A percentile compares a stretch with the other conserved stretches of the same genome.
phyloP scores from a whole-genome alignment of 257 asterid species.

The Leptodermis oblonga region DNA sequence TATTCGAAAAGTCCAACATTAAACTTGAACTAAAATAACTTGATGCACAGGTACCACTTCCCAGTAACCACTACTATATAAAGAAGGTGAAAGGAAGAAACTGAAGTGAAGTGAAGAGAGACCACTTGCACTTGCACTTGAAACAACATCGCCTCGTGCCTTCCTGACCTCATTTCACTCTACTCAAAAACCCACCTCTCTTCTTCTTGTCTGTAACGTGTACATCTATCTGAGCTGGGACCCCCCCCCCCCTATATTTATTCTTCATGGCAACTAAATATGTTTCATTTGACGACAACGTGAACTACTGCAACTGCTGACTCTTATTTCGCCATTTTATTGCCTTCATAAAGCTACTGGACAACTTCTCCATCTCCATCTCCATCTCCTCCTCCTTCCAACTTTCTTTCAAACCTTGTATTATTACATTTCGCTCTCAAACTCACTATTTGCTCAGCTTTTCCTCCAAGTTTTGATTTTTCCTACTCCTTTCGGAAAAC shows the following conservation, averaged over 20 bases:
- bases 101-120: neutral
- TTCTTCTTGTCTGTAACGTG: neutral
- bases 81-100: neutral
- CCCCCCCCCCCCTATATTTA: neutral
- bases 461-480: neutral
- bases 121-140: constrained; percentile 12
- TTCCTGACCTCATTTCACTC: constrained; percentile 1
- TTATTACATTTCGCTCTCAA: constrained; percentile 47
- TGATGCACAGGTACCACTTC: neutral
- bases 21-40: constrained; percentile 9
- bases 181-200: neutral
- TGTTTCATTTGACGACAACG: constrained; percentile 42
- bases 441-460: constrained; percentile 33
- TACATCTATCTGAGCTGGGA: constrained; percentile 1
- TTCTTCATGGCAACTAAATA: constrained; percentile 3
- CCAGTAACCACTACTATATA: constrained; percentile 25
- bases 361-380: constrained; percentile 18
- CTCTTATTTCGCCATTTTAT: constrained; percentile 43
- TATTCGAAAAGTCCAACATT: constrained; percentile 20
- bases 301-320: constrained; percentile 47
- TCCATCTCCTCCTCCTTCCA: constrained; percentile 16
- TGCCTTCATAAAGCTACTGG: constrained; percentile 34
- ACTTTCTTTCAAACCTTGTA: constrained; percentile 44
- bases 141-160: constrained; percentile 1
- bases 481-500: neutral